Conservation (phyloP, 768 basidiomycete species). For the Lentinula raphanica region DNA sequence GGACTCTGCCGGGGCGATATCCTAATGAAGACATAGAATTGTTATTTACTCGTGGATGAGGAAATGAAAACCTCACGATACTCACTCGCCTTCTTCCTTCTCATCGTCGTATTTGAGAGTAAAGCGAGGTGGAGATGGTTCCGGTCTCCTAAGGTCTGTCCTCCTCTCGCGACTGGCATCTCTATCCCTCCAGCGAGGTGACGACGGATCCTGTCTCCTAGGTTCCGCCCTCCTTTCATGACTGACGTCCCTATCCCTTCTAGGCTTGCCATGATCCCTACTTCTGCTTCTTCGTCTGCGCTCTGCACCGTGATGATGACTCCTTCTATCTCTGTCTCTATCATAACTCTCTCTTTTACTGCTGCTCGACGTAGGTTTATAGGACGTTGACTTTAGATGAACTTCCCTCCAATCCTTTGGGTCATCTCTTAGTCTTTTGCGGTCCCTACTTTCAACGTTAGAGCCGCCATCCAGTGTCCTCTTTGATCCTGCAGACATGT, state of each 20-base stretch:
- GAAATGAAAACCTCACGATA: constrained; percentile 30
- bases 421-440: constrained; percentile 58
- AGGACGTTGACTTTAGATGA: constrained; percentile 42
- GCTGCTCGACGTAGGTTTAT: constrained; percentile 21
- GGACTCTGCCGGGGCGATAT: constrained; percentile 56
- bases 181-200: constrained; percentile 33
- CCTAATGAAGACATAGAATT: constrained; percentile 29
- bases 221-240: constrained; percentile 14
- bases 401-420: constrained; percentile 69
- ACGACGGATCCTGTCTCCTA: too few species aligned
- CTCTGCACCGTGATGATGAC: constrained; percentile 26
- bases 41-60: constrained; percentile 4
- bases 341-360: constrained; percentile 33
- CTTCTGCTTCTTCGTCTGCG: constrained; percentile 20
- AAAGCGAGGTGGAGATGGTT: constrained; percentile 1
- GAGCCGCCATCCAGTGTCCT: constrained; percentile 59
- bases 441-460: constrained; percentile 22
- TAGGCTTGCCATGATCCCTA: constrained; percentile 21
- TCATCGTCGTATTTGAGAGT: constrained; percentile 35
- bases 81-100: constrained; percentile 93
- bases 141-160: constrained; percentile 1
- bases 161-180: constrained; percentile 26
- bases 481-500: constrained; percentile 80
- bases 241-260: constrained; percentile 33
- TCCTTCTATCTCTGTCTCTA: constrained; percentile 26